Evolutionary conservation across 768 basidiomycete genomes (phyloP).

Genomic region (Agrocybe praecox): DNA sequence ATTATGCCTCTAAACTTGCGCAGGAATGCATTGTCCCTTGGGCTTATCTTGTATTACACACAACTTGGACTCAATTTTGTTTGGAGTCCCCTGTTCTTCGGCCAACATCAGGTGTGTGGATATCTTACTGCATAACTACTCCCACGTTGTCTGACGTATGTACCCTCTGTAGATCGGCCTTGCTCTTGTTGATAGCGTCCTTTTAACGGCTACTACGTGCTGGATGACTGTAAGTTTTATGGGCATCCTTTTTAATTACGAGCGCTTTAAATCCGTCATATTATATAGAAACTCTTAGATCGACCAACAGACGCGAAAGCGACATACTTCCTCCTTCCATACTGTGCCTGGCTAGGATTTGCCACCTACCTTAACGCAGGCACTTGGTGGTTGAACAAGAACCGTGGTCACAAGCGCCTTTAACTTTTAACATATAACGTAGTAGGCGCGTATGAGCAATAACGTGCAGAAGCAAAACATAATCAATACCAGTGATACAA

Average conservation of each 20-base stretch:
- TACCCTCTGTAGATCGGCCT: slow-evolving; percentile 42
- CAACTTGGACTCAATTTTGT: slow-evolving; percentile 60
- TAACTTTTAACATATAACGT: background rate
- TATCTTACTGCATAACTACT: slow-evolving; percentile 3
- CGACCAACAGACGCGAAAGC: slow-evolving; percentile 45
- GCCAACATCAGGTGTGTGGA: slow-evolving; percentile 38
- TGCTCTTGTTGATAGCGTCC: slow-evolving; percentile 55
- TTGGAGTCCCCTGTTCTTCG: slow-evolving; percentile 73
- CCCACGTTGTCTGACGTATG: background rate
- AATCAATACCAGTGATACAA: too few relatives aligned
- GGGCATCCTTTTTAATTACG: background rate
- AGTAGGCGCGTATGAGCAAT: too few relatives aligned
- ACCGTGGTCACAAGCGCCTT: slow-evolving; percentile 4
- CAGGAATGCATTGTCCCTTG: slow-evolving; percentile 45
- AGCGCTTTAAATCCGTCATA: background rate
- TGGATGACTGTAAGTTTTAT: slow-evolving; percentile 55
- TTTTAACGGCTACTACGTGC: slow-evolving; percentile 54
- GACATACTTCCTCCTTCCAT: slow-evolving; percentile 62
- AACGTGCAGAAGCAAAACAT: too few relatives aligned
- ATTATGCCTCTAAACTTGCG: too few relatives aligned
- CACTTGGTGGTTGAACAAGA: slow-evolving; percentile 56
- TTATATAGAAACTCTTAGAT: slow-evolving; percentile 48
- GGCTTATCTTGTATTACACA: slow-evolving; percentile 59
- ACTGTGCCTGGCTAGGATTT: slow-evolving; percentile 67
- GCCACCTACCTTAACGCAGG: slow-evolving; percentile 74